These are phyloP conservation scores for Drosera spatulata DNA, from an alignment of 179 eudicot species.

Conservation along the genomic window DNA sequence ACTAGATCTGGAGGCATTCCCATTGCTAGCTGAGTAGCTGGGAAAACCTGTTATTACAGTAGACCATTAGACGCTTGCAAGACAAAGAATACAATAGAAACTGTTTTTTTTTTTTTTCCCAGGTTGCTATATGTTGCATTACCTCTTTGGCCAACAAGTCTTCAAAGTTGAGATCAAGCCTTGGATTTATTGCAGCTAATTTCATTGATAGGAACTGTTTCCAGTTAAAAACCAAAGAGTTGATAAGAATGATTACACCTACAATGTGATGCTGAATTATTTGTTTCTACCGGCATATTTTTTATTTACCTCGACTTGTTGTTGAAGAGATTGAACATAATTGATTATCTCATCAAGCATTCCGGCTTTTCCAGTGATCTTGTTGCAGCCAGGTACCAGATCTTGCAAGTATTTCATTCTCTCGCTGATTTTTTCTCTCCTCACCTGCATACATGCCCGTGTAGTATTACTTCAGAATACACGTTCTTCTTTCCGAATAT, in stretches of 20 bases:
- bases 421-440: constrained; percentile 89
- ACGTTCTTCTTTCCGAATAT: no score
- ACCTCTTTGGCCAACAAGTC: constrained; percentile 67
- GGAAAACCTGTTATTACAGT: constrained; percentile 31
- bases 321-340: constrained; percentile 89
- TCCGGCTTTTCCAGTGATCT: no score
- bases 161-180: constrained; percentile 61
- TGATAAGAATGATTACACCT: not conserved
- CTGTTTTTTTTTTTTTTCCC: not conserved
- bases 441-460: constrained; percentile 32
- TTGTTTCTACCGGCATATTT: not conserved
- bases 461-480: not conserved
- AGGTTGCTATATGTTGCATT: constrained; percentile 2
- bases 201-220: constrained; percentile 90
- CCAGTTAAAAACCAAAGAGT: no score
- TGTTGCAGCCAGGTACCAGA: constrained; percentile 41
- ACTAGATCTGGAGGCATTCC: constrained; percentile 39
- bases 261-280: not conserved
- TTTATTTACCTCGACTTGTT: constrained; percentile 87
- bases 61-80: not conserved
- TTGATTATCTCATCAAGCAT: constrained; percentile 90
- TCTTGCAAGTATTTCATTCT: constrained; percentile 92
- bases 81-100: not conserved
- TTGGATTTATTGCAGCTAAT: constrained; percentile 69
- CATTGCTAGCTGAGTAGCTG: constrained; percentile 35